phyloP scores from a whole-genome alignment of 1,284 basidiomycete genomes.

The Hypsizygus ulmarius region DNA sequence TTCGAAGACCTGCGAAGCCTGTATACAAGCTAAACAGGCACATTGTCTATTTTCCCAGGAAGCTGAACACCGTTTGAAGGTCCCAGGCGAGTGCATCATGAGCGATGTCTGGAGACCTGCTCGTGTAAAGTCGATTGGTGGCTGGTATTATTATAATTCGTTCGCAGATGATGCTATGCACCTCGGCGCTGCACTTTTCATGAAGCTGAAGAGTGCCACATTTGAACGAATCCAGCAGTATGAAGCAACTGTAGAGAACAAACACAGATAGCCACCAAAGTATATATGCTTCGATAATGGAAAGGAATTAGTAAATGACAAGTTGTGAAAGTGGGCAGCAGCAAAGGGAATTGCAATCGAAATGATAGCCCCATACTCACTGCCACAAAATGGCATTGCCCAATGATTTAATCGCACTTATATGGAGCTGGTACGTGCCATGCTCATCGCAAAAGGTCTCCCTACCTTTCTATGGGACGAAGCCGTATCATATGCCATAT shows the following conservation, averaged over 20 bases:
- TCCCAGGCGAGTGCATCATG: not conserved
- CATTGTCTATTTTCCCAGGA: constrained; percentile 11
- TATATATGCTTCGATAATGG: constrained; percentile 34
- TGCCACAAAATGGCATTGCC: constrained; percentile 22
- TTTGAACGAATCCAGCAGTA: constrained; percentile 28
- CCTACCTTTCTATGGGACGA: constrained; percentile 36
- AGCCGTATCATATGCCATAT: constrained; percentile 31
- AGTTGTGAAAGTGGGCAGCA: constrained; percentile 15
- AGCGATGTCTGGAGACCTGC: constrained; percentile 36
- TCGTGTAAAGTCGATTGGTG: constrained; percentile 20
- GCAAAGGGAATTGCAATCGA: constrained; percentile 14
- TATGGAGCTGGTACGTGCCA: constrained; percentile 23
- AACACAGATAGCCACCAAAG: constrained; percentile 19
- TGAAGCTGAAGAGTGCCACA: constrained; percentile 26
- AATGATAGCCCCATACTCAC: constrained; percentile 22
- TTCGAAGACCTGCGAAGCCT: constrained; percentile 15
- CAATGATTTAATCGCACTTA: constrained; percentile 20
- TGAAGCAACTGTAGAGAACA: constrained; percentile 24
- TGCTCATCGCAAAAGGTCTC: constrained; percentile 29
- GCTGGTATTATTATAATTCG: constrained; percentile 28
- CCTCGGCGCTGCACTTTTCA: constrained; percentile 24
- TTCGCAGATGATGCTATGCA: constrained; percentile 31
- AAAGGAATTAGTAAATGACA: constrained; percentile 30
- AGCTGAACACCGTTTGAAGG: not conserved
- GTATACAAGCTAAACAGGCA: constrained; percentile 14